phyloP scores from a whole-genome alignment of 495 filamentous ascomycete species.

The Penicillium turbatum region DNA sequence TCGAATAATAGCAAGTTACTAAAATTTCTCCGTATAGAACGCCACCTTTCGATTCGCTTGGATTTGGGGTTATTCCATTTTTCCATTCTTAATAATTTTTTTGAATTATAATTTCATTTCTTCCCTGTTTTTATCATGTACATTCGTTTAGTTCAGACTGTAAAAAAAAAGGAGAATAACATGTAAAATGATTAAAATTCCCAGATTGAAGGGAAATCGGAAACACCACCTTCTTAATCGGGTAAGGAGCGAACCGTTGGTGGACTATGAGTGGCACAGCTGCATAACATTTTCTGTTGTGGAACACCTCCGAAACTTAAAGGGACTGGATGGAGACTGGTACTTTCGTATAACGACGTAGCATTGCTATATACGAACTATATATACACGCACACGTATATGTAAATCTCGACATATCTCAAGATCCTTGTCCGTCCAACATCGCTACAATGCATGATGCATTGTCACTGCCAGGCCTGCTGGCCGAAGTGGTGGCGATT shows the following conservation, averaged over 20 bases:
- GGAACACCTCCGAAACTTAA: neutral
- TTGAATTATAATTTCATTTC: too few species aligned
- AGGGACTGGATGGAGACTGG: too few species aligned
- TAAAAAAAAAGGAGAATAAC: neutral
- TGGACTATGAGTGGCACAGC: constrained; percentile 2
- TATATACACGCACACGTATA: too few species aligned
- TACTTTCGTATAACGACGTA: too few species aligned
- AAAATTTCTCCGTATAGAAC: too few species aligned
- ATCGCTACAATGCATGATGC: constrained; percentile 33
- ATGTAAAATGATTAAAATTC: neutral
- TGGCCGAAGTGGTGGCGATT: constrained; percentile 17
- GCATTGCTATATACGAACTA: too few species aligned
- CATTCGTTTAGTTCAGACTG: too few species aligned
- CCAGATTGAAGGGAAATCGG: neutral
- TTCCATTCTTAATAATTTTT: too few species aligned
- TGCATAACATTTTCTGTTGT: constrained; percentile 22
- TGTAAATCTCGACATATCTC: neutral
- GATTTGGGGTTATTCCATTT: too few species aligned
- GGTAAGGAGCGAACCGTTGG: constrained; percentile 14
- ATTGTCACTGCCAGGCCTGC: constrained; percentile 28
- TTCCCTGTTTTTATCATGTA: too few species aligned
- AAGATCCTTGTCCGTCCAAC: constrained; percentile 28
- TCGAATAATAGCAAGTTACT: too few species aligned
- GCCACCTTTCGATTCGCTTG: too few species aligned
- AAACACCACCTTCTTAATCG: constrained; percentile 27